These are phyloP conservation scores for Huntiella abstrusa DNA, from an alignment of 2,329 filamentous ascomycete species.

Conservation along the genomic window DNA sequence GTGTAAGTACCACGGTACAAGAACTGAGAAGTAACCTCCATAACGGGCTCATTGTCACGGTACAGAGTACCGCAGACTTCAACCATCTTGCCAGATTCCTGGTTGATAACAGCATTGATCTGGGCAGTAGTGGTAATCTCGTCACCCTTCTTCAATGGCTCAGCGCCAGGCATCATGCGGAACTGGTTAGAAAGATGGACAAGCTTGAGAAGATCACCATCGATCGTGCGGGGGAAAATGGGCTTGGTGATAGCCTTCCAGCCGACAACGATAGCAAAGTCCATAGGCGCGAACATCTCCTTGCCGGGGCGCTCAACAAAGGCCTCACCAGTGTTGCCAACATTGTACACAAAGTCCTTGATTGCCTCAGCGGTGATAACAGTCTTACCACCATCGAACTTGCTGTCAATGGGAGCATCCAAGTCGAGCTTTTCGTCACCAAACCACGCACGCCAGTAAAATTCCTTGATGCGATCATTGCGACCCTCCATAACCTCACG, in stretches of 20 bases:
- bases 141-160: constrained; percentile 90
- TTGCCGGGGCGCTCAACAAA: constrained; percentile 94
- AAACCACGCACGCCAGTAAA: constrained; percentile 98
- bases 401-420: constrained; percentile 65
- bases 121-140: constrained; percentile 82
- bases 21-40: constrained; percentile 98
- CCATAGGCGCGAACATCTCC: constrained; percentile 89
- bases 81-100: constrained; percentile 97
- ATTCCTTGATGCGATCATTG: constrained; percentile 97
- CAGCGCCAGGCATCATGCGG: constrained; percentile 91
- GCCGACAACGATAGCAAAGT: constrained; percentile 93
- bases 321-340: constrained; percentile 92
- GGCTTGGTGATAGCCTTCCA: constrained; percentile 99
- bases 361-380: constrained; percentile 83
- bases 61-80: constrained; percentile 96
- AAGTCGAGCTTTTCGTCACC: constrained; percentile 70
- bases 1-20: constrained; percentile 83
- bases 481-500: constrained; percentile 88
- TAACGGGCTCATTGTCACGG: constrained; percentile 65
- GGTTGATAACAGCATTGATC: constrained; percentile 95
- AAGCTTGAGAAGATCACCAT: constrained; percentile 87
- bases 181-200: constrained; percentile 95
- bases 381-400: constrained; percentile 75
- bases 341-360: constrained; percentile 96
- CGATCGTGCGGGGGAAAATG: constrained; percentile 91